Percentiles rank a stretch among this genome's conserved stretches.
Conservation (phyloP, 108 stramenopile species). For the Nannochloropsis salina region DNA sequence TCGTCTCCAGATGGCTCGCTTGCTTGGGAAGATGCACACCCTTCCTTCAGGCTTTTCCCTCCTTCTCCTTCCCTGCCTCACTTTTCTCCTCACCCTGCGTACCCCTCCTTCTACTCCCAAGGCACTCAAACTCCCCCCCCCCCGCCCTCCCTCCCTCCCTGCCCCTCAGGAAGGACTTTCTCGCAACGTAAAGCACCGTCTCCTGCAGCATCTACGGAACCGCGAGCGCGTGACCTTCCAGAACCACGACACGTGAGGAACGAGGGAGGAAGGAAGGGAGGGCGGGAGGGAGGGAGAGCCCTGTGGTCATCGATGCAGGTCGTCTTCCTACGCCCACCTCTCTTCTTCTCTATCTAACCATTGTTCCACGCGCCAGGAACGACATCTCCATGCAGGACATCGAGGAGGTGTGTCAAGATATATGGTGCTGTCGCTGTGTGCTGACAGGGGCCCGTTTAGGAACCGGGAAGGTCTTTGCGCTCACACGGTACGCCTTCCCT, state of each 20-base stretch:
- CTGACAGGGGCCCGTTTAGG: neutral
- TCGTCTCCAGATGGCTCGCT: neutral
- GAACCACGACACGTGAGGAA: slow-evolving; percentile 2
- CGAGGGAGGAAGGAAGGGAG: neutral
- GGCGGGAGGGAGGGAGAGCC: neutral
- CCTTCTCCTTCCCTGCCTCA: neutral
- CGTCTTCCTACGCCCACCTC: neutral
- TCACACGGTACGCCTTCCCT: neutral
- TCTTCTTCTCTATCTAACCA: neutral
- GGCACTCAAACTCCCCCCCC: neutral
- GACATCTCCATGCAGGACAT: neutral
- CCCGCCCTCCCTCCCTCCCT: neutral
- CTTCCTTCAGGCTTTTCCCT: neutral
- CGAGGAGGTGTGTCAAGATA: neutral
- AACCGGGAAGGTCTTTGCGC: slow-evolving; percentile 10
- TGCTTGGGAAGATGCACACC: neutral
- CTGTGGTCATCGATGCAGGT: neutral
- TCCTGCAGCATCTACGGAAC: slow-evolving; percentile 12
- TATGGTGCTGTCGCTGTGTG: slow-evolving; percentile 13
- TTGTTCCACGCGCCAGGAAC: neutral
- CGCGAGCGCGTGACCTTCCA: slow-evolving; percentile 3
- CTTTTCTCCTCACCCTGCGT: neutral
- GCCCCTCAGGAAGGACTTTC: neutral
- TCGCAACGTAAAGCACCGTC: neutral
- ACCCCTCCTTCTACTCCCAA: neutral